Percentiles rank a stretch among this genome's conserved stretches.
phyloP scores from a whole-genome alignment of 345 rosid genomes.

The Pistacia vera region DNA sequence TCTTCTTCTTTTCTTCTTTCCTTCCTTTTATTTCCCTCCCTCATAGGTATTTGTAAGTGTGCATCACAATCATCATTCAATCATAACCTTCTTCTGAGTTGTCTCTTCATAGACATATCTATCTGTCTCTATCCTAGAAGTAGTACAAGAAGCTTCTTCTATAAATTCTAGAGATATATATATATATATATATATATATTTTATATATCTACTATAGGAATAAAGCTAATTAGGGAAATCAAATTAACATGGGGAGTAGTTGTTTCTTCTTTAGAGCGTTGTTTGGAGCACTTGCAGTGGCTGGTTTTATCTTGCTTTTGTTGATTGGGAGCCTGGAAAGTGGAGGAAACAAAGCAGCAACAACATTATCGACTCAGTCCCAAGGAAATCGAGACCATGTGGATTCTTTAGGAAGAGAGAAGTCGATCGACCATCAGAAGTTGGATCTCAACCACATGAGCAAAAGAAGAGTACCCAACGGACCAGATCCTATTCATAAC shows the following conservation, averaged over 20 bases:
- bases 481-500: slow-evolving; percentile 98
- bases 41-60: not conserved
- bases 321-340: slow-evolving; percentile 29
- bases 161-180: not conserved
- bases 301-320: slow-evolving; percentile 39
- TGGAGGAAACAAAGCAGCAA: slow-evolving; percentile 21
- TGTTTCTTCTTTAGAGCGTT: slow-evolving; percentile 19
- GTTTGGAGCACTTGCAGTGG: slow-evolving; percentile 28
- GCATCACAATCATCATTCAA: slow-evolving; percentile 23
- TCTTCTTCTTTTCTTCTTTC: slow-evolving; percentile 13
- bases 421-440: slow-evolving; percentile 30
- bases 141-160: slow-evolving; percentile 12
- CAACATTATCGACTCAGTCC: not conserved
- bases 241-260: slow-evolving; percentile 17
- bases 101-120: slow-evolving; percentile 5
- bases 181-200: not conserved
- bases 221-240: not conserved
- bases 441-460: slow-evolving; percentile 60
- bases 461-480: slow-evolving; percentile 90
- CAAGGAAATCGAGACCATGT: slow-evolving; percentile 12
- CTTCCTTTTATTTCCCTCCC: not conserved
- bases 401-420: slow-evolving; percentile 23
- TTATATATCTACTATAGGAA: not conserved
- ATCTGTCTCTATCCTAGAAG: slow-evolving; percentile 3
- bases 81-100: slow-evolving; percentile 19